A percentile compares a stretch with the other conserved stretches of the same genome.
phyloP scores from a whole-genome alignment of 1,284 basidiomycete species.

The Trichosporon coremiiforme region DNA sequence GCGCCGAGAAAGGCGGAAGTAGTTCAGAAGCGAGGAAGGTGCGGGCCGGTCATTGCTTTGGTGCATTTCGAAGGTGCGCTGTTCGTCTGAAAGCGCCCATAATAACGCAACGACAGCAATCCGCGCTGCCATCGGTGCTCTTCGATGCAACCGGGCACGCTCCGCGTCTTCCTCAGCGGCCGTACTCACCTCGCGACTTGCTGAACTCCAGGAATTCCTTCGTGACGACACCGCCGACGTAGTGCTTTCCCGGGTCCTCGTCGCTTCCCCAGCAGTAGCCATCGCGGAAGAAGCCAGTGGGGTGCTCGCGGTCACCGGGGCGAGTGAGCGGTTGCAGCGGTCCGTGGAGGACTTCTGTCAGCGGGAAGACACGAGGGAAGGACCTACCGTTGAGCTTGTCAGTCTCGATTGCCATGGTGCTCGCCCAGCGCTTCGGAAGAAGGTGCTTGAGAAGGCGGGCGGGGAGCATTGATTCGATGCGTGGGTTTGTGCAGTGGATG shows the following conservation, averaged over 20 bases:
- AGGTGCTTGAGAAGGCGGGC: background rate
- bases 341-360: slow-evolving; percentile 41
- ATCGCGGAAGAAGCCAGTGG: slow-evolving; percentile 50
- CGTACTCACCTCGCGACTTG: slow-evolving; percentile 42
- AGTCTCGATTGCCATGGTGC: slow-evolving; percentile 45
- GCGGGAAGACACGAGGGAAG: background rate
- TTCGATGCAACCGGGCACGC: too few relatives aligned
- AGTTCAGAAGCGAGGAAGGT: background rate
- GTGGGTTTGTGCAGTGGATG: background rate
- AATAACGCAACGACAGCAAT: too few relatives aligned
- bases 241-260: slow-evolving; percentile 49
- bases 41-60: background rate
- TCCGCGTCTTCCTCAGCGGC: too few relatives aligned
- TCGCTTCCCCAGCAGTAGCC: slow-evolving; percentile 50
- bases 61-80: too few relatives aligned
- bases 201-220: slow-evolving; percentile 52
- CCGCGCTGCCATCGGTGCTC: too few relatives aligned
- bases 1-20: background rate
- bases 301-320: slow-evolving; percentile 41
- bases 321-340: slow-evolving; percentile 47
- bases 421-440: slow-evolving; percentile 32
- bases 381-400: slow-evolving; percentile 44
- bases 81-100: too few relatives aligned
- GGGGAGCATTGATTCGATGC: background rate
- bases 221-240: slow-evolving; percentile 49